phyloP scores from a whole-genome alignment of 2,329 filamentous ascomycete genomes.

The Trichoderma hamatum region DNA sequence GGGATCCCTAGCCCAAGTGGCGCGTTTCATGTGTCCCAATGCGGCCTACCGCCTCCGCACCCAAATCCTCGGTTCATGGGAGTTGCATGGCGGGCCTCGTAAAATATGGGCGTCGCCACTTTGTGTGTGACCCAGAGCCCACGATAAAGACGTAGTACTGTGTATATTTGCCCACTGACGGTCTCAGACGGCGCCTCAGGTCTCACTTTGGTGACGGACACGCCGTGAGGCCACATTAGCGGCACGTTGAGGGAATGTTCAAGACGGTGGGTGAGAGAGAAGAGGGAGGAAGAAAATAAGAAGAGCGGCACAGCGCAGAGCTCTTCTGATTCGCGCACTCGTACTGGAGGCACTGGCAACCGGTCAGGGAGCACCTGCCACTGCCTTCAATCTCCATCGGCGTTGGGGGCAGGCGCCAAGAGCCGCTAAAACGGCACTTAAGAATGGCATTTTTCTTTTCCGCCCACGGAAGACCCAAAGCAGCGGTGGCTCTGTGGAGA shows the following conservation, averaged over 20 bases:
- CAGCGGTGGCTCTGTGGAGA: neutral
- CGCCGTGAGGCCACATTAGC: neutral
- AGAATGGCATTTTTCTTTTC: neutral
- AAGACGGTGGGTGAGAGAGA: neutral
- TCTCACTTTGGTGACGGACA: neutral
- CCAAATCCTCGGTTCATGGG: constrained; percentile 25
- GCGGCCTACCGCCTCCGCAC: constrained; percentile 24
- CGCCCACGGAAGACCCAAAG: neutral
- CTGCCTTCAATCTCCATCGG: neutral
- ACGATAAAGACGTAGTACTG: neutral
- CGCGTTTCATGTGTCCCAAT: constrained; percentile 31
- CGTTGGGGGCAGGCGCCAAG: neutral
- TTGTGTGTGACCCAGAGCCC: neutral
- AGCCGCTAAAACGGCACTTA: neutral
- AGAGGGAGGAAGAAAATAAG: neutral
- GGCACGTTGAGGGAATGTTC: neutral
- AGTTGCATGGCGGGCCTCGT: neutral
- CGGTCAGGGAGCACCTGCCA: neutral
- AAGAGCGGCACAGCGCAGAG: neutral
- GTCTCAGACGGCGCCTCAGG: constrained; percentile 3
- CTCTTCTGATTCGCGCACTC: constrained; percentile 11
- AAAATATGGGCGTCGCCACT: neutral
- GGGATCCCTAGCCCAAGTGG: constrained; percentile 29
- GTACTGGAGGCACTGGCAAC: neutral
- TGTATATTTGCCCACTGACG: neutral